These are phyloP conservation scores for Entomophthora muscae DNA, from an alignment of 371 early-diverging fungal species.

Conservation along the genomic window DNA sequence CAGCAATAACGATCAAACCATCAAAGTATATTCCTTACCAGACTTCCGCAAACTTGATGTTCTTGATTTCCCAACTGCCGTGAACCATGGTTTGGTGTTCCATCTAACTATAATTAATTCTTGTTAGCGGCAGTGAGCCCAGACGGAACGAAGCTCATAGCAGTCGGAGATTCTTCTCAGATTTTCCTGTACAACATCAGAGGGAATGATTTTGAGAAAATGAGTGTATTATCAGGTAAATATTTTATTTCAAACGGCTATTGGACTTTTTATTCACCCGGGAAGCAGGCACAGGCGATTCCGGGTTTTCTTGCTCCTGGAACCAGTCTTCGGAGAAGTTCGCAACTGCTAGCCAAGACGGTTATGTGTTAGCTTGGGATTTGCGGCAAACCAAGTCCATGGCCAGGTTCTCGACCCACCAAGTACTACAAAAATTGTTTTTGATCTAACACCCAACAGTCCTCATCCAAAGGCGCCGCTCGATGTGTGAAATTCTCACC, in stretches of 20 bases:
- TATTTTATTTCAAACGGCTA: neutral
- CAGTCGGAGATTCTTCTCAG: constrained; percentile 74
- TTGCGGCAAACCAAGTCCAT: constrained; percentile 31
- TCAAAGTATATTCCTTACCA: constrained; percentile 68
- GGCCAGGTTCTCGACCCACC: constrained; percentile 24
- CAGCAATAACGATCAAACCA: constrained; percentile 86
- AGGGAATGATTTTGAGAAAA: constrained; percentile 31
- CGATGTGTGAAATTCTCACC: constrained; percentile 72
- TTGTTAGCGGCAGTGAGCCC: constrained; percentile 54
- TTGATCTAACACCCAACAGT: constrained; percentile 10
- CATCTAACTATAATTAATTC: neutral
- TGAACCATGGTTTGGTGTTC: constrained; percentile 46
- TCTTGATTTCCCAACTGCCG: constrained; percentile 61
- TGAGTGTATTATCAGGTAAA: constrained; percentile 43
- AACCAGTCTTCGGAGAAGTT: constrained; percentile 51
- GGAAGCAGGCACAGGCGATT: constrained; percentile 24
- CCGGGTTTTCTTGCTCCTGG: constrained; percentile 61
- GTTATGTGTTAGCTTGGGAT: constrained; percentile 62
- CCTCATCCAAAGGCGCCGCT: constrained; percentile 60
- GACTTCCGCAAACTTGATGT: constrained; percentile 41
- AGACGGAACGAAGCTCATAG: constrained; percentile 59
- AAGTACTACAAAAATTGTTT: constrained; percentile 12
- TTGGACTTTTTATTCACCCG: neutral
- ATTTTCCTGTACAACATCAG: constrained; percentile 59
- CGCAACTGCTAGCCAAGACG: constrained; percentile 70